Base-by-base conservation (phyloP, 1,284 basidiomycete species). In the Porodaedalea pini region DNA sequence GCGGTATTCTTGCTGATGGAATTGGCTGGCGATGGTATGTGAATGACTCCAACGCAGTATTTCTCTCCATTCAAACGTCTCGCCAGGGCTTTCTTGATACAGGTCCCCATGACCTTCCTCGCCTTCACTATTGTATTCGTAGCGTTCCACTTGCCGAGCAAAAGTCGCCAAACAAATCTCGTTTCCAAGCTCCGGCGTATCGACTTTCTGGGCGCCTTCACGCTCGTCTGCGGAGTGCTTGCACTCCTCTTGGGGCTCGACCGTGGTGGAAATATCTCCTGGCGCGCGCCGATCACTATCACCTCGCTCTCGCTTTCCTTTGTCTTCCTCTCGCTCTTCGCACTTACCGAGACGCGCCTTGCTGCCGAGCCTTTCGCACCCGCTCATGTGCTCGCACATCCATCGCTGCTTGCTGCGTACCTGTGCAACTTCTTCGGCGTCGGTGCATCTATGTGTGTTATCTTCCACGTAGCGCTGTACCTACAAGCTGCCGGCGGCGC, bases 11-110 rank as follows among this genome's bases (percentile, higher is more conserved):
- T 3, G 73, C 80, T 2, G 83, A 85, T 62, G 79, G 71, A 3
- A 78, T 84, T 44, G 82, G 82, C n/a, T 86, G 83, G 83, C 69
- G 83, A 67, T 84, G 82, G 82, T 80, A 58, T 23, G 67, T 62
- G n/a, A 13, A 21, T 40, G n/a, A n/a, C 10, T 41, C 27, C 19
- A 31, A 21, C 4, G 25, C n/a, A 29, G 8, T 8, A 41, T 1
- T 17, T 41, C 40, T 17, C 2, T 41, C 17, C n/a, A 41, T 19
- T 19, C 3, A 45, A 45, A 10, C 10, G 3, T 34, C 13, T 8
- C n/a, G 21, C 7, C 56, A 81, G 79, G 80, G 74, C 79, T 0
- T 86, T 86, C 71, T 68, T 82, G 5, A 62, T 82, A 2, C 83
- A 86, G 72, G 77, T 80, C 1, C 83, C 83, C 0, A 63, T 81